Conservation (phyloP, 73 alveolate genomes). For the Durusdinium trenchii region DNA sequence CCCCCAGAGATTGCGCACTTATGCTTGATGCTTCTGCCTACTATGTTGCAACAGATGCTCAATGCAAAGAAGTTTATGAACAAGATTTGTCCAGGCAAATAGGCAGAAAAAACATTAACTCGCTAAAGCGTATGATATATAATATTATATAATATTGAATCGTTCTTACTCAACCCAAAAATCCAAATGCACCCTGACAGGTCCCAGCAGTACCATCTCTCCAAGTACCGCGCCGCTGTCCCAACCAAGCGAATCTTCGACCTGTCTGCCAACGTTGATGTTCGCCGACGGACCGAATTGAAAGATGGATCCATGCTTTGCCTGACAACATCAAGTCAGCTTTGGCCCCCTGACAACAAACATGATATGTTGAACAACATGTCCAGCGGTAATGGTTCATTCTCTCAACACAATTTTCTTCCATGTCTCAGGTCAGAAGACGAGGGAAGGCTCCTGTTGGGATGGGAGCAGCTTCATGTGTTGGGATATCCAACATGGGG, state of each 20-base stretch:
- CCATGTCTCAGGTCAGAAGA: too few relatives aligned
- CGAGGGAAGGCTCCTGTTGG: too few relatives aligned
- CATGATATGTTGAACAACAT: too few relatives aligned
- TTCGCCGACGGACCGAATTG: neutral
- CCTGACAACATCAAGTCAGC: slow-evolving; percentile 23
- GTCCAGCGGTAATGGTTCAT: too few relatives aligned
- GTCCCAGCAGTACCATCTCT: neutral
- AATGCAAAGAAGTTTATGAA: neutral
- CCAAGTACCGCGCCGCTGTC: neutral
- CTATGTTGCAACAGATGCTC: neutral
- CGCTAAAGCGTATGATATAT: neutral
- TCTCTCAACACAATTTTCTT: too few relatives aligned
- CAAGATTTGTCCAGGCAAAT: neutral
- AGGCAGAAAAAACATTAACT: too few relatives aligned
- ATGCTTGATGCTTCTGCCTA: neutral
- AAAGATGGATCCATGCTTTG: neutral
- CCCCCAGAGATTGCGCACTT: neutral
- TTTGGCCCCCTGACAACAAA: neutral
- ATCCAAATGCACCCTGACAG: neutral
- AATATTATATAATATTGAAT: neutral
- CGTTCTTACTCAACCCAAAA: neutral
- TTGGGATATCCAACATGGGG: too few relatives aligned
- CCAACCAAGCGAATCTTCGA: neutral
- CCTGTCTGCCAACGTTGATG: neutral
- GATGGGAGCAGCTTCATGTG: too few relatives aligned